Conservation (phyloP, 2,329 filamentous ascomycete species). For the Monosporascus ibericus region DNA sequence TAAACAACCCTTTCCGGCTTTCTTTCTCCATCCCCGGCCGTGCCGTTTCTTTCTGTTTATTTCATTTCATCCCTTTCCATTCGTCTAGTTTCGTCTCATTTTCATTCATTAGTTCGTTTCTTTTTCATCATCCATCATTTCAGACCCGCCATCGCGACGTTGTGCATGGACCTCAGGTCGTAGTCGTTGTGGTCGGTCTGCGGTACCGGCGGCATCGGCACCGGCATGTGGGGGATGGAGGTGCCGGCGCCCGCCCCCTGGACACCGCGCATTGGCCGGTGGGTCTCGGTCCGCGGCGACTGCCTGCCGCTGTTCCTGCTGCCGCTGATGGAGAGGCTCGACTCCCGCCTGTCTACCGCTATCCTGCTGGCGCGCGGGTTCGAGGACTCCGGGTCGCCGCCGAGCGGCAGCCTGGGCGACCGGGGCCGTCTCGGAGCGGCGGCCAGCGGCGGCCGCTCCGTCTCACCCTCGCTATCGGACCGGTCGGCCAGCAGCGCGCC, state of each 20-base stretch:
- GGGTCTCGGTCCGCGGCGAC: not conserved
- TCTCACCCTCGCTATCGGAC: not conserved
- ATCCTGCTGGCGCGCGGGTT: not conserved
- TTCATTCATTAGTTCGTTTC: not conserved
- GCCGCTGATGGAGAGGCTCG: not conserved
- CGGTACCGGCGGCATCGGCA: not conserved
- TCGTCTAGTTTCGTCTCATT: not conserved
- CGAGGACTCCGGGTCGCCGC: not conserved
- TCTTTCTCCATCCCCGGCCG: no score
- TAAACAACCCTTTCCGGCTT: no score
- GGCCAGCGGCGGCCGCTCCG: not conserved
- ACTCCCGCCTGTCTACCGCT: not conserved
- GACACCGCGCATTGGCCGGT: not conserved
- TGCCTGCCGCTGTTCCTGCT: not conserved
- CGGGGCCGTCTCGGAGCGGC: not conserved
- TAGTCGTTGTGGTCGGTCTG: slow-evolving; percentile 12
- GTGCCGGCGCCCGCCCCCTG: not conserved
- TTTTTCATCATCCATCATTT: slow-evolving; percentile 10
- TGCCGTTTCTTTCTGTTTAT: no score
- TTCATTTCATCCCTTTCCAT: no score
- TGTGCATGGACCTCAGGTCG: slow-evolving; percentile 24
- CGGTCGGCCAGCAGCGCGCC: not conserved
- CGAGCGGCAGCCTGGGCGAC: not conserved
- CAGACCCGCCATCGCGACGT: slow-evolving; percentile 22
- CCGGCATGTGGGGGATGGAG: not conserved